Conservation (phyloP, 2,329 filamentous ascomycete species). For the Leptographium lundbergii region DNA sequence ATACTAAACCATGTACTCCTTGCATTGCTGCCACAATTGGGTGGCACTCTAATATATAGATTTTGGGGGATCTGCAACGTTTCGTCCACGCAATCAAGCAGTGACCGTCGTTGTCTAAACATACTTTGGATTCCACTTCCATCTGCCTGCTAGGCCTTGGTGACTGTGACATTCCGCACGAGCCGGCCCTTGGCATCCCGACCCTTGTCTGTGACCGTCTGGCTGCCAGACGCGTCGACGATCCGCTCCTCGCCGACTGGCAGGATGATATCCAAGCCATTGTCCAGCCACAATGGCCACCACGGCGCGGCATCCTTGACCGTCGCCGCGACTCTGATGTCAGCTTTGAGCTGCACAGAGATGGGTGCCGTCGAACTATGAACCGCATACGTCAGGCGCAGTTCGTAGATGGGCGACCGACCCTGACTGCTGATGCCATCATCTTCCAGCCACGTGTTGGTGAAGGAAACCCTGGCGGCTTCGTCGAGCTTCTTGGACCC, state of each 20-base stretch:
- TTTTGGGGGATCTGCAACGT: not conserved
- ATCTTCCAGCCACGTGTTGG: slow-evolving; percentile 19
- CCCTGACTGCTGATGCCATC: slow-evolving; percentile 17
- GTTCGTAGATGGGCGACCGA: slow-evolving; percentile 14
- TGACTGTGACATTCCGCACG: slow-evolving; percentile 6
- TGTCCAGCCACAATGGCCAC: slow-evolving; percentile 17
- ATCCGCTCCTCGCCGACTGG: slow-evolving; percentile 20
- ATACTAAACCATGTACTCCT: not conserved
- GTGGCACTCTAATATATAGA: not conserved
- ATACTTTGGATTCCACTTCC: not conserved
- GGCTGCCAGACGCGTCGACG: slow-evolving; percentile 5
- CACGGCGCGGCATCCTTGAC: slow-evolving; percentile 12
- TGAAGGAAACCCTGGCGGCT: slow-evolving; percentile 8
- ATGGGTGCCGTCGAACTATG: slow-evolving; percentile 8
- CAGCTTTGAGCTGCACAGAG: slow-evolving; percentile 9
- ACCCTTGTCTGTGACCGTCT: slow-evolving; percentile 7
- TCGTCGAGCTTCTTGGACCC: not conserved
- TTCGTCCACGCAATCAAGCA: not conserved
- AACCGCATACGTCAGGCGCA: slow-evolving; percentile 14
- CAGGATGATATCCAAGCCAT: slow-evolving; percentile 16
- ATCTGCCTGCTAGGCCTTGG: not conserved
- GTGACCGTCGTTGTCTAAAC: not conserved
- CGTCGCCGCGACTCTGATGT: slow-evolving; percentile 1
- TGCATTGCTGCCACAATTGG: not conserved
- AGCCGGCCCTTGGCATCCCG: slow-evolving; percentile 9